Conservation (phyloP, 2,329 filamentous ascomycete species). For the Botrytis deweyae region DNA sequence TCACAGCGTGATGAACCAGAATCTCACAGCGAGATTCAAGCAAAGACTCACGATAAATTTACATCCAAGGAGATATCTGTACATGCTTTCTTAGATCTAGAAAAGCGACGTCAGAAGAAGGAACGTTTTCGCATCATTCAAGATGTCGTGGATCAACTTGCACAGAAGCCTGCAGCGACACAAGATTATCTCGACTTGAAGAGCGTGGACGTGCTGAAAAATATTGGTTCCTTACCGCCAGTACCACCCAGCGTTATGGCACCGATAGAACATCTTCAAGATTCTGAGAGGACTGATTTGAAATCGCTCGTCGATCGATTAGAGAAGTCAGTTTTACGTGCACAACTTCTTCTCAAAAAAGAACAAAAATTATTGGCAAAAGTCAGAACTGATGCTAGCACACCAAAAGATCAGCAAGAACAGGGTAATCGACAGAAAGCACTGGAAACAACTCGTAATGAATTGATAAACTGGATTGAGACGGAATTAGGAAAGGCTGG, state of each 20-base stretch:
- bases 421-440: slow-evolving; percentile 45
- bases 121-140: slow-evolving; percentile 52
- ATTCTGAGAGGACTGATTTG: slow-evolving; percentile 45
- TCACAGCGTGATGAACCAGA: slow-evolving; percentile 28
- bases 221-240: slow-evolving; percentile 32
- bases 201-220: slow-evolving; percentile 28
- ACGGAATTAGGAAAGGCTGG: slow-evolving; percentile 55
- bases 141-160: slow-evolving; percentile 51
- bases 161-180: slow-evolving; percentile 52
- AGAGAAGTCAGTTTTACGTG: slow-evolving; percentile 57
- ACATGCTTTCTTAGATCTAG: slow-evolving; percentile 51
- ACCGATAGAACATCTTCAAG: slow-evolving; percentile 24
- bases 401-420: not conserved
- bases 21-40: slow-evolving; percentile 20
- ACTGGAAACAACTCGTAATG: slow-evolving; percentile 55
- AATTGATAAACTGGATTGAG: slow-evolving; percentile 66
- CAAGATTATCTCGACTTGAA: slow-evolving; percentile 48
- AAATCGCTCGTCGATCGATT: slow-evolving; percentile 51
- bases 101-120: slow-evolving; percentile 53
- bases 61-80: slow-evolving; percentile 38
- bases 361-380: slow-evolving; percentile 57
- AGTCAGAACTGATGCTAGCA: slow-evolving; percentile 34
- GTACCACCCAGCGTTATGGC: slow-evolving; percentile 35
- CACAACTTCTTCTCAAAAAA: slow-evolving; percentile 55
- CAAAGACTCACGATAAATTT: slow-evolving; percentile 26